Evolutionary conservation across 2,329 filamentous ascomycete species (phyloP), one percentile per base, ranked within the genome.

Genomic region (Botrytis tulipae): DNA sequence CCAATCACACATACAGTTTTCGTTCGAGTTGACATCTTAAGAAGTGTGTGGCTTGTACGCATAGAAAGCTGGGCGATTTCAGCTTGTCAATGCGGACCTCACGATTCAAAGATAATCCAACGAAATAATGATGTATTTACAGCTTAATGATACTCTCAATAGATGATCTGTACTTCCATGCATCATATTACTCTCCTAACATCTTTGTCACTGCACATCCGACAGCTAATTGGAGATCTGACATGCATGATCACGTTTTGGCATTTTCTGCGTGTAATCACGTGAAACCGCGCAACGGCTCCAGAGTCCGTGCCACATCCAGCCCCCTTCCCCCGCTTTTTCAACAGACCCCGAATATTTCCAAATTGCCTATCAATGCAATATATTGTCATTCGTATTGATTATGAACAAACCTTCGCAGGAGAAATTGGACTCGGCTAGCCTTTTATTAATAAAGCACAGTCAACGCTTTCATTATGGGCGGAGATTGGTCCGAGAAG

Each of bases 1-100:
- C 79, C 79, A 59, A 80, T 76, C 37, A 80, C 75, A 62, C 78
- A 79, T 18, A 80, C 79, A 22, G 71, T 76, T 68, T 80, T 79
- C 18, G 59, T 46, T 69, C 60, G 63, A 60, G 51, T 61, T 61
- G 71, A n/a, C 63, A 73, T 73, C 9, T 69, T 69, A 5, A 69
- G 18, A 25, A 69, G 32, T 37, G 42, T 61, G 25, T n/a, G 20
- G 37, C 71, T 69, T 44, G 44, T 54, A n/a, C 40, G 63, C 71
- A 73, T 69, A 61, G 44, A 73, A 59, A 42, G 25, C 20, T 57
- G 48, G 16, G 46, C 10, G 46, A 40, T n/a, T 40, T 48, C 16
- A 57, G 37, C 37, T 68, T 57, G n/a, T 57, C 9, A 32, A 69
- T 10, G 4, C 10, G 20, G 35, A 68, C 29, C 25, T 57, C 18